Conservation (phyloP, 805 yeast species). For the Zygotorulaspora sp. region DNA sequence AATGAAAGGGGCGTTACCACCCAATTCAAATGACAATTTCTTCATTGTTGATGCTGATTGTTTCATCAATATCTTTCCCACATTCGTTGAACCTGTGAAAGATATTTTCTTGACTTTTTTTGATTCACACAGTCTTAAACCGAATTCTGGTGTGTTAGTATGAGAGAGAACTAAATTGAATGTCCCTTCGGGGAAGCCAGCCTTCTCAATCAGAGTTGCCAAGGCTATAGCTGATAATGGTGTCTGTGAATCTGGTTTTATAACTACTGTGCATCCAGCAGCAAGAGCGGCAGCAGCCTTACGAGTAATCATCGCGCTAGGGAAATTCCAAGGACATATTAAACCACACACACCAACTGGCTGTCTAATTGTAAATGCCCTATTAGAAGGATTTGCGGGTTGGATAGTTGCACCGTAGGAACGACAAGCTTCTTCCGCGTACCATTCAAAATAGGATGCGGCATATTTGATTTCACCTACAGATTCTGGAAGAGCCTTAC, state of each 20-base stretch:
- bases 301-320: slow-evolving; percentile 62
- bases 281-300: slow-evolving; percentile 63
- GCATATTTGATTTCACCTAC: slow-evolving; percentile 54
- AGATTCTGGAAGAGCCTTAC: slow-evolving; percentile 52
- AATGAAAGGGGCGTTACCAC: slow-evolving; percentile 64
- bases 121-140: slow-evolving; percentile 47
- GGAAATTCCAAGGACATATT: slow-evolving; percentile 66
- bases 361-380: slow-evolving; percentile 51
- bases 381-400: slow-evolving; percentile 47
- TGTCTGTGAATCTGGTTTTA: slow-evolving; percentile 60
- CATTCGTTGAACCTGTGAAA: slow-evolving; percentile 61
- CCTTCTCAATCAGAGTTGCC: slow-evolving; percentile 50
- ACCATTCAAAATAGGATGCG: slow-evolving; percentile 85
- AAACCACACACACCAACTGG: slow-evolving; percentile 63
- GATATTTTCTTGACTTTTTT: slow-evolving; percentile 50
- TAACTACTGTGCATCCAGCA: slow-evolving; percentile 57
- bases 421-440: slow-evolving; percentile 60
- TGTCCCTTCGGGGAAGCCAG: slow-evolving; percentile 58
- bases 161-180: slow-evolving; percentile 49
- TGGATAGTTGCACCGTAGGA: slow-evolving; percentile 54
- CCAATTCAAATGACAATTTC: slow-evolving; percentile 58
- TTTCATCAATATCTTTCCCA: slow-evolving; percentile 55
- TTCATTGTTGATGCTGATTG: slow-evolving; percentile 55
- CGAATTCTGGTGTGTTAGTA: slow-evolving; percentile 49
- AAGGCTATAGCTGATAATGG: slow-evolving; percentile 58